Conservation (phyloP, 2,329 filamentous ascomycete genomes). For the Proliferodiscus dingleyae region DNA sequence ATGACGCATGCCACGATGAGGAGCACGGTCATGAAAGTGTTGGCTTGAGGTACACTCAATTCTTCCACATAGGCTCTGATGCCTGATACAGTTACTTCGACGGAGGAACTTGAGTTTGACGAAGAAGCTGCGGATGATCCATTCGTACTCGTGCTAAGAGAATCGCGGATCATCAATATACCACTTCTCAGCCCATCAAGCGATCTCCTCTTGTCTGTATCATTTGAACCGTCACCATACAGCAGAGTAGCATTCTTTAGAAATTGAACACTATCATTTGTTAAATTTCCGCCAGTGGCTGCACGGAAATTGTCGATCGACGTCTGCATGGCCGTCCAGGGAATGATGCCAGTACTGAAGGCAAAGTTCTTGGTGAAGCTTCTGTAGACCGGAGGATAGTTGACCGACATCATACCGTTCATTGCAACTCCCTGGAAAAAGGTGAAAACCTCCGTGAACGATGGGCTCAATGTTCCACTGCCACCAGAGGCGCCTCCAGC, state of each 20-base stretch:
- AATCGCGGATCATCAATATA: constrained; percentile 50
- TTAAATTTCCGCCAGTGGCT: constrained; percentile 81
- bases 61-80: constrained; percentile 81
- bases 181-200: constrained; percentile 38
- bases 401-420: constrained; percentile 93
- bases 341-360: constrained; percentile 80
- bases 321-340: constrained; percentile 74
- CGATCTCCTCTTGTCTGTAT: constrained; percentile 50
- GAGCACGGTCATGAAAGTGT: constrained; percentile 94
- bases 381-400: constrained; percentile 80
- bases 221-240: constrained; percentile 56
- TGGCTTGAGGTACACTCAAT: constrained; percentile 77
- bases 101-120: constrained; percentile 27
- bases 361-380: constrained; percentile 91
- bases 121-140: constrained; percentile 19
- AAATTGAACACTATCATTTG: constrained; percentile 68
- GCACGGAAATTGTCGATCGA: constrained; percentile 80
- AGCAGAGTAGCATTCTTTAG: constrained; percentile 73
- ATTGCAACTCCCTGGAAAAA: constrained; percentile 94
- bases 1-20: constrained; percentile 84
- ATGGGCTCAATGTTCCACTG: constrained; percentile 66
- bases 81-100: constrained; percentile 58
- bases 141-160: constrained; percentile 44
- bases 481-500: constrained; percentile 47
- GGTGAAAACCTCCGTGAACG: constrained; percentile 77